Evolutionary conservation across 2,329 filamentous ascomycete genomes (phyloP), one percentile per base, ranked within the genome.

Genomic region (Akanthomyces lecanii): DNA sequence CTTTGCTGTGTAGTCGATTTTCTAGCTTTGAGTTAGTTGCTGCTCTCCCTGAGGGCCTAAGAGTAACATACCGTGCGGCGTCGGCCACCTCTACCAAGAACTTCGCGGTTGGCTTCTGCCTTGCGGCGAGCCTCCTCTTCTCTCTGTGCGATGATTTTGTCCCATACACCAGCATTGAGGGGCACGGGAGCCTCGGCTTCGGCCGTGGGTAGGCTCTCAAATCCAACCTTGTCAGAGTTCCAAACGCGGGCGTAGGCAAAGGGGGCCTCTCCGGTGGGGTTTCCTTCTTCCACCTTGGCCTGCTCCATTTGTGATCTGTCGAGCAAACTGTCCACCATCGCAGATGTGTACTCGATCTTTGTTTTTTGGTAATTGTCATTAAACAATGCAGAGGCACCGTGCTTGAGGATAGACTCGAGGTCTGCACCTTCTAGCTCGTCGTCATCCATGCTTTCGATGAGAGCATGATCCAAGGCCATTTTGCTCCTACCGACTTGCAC

Each of bases 401-500:
- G 90, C 67, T 89, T 89, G 45, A 99, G 81, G 65, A 98, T 93
- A 0, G 90, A 91, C 69, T 96, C 92, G 5, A 98, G 77, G 70
- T 98, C 92, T 64, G 89, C 82, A 8, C 87, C 87, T 10, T 85
- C 87, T 44, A 94, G 85, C 52, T 95, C 89, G n/a, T 93, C 88
- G 2, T 87, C 85, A 63, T 93, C 91, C 85, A 99, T 92, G 60
- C 87, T 89, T 72, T 98, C 93, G 64, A 99, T 97, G 23, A 99
- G 83, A 1, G 95, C 90, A 74, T 98, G 93, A 69, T 99, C 95
- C 0, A 99, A 83, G 0, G 92, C 92, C 86, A 99, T 92, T 78
- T 99, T 99, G 76, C 91, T 96, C 69, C 92, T 89, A 6, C 95
- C 95, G 68, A 96, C 92, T 73, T 97, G 91, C 80, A 98, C 90